Evolutionary conservation across 139 green algal species (phyloP), one percentile per base, ranked within the genome.

Genomic region (Chlorella sp.): DNA sequence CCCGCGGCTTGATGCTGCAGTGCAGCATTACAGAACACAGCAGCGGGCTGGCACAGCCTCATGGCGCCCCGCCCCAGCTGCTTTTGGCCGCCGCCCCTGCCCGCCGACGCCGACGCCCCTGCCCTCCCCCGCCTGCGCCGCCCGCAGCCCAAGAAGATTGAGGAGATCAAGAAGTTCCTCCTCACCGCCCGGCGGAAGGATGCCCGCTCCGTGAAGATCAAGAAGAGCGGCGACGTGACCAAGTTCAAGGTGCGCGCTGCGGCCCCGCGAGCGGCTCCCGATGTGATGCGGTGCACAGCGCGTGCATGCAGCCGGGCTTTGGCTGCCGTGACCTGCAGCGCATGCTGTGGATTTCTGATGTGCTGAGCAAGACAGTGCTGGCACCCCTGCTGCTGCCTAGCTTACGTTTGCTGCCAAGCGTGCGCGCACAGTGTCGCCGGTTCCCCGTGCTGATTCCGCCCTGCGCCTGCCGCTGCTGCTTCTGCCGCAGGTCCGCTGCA

Each of bases 111-210:
- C 44, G 73, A n/a, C 47, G 44, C 73, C 73, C 17, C 44, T 21
- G n/a, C n/a, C 38, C n/a, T 26, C 18, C 2, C 51, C 51, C 55
- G 15, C 11, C n/a, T 55, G 36, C 78, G 60, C 71, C 55, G 28
- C 20, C 44, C 79, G 87, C 96, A 99, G 97, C 97, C 97, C 64
- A 97, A 96, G 91, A 95, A 99, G 86, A 99, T 99, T 84, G 91
- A 94, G 70, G 98, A 99, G 88, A 99, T 99, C 90, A 99, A 99
- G 97, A 97, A 99, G 84, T 99, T 99, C 93, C 93, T 99, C 60
- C 92, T 99, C 84, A 99, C 95, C 64, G 98, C 98, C 21, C 89
- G 98, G 75, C 92, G 98, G 55, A 99, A 99, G 90, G 98, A 99
- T 89, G 98, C 98, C 32, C 87, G 90, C 83, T 98, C 93, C 30